phyloP scores from a whole-genome alignment of 129 eudicot species.

The Escallonia rubra region DNA sequence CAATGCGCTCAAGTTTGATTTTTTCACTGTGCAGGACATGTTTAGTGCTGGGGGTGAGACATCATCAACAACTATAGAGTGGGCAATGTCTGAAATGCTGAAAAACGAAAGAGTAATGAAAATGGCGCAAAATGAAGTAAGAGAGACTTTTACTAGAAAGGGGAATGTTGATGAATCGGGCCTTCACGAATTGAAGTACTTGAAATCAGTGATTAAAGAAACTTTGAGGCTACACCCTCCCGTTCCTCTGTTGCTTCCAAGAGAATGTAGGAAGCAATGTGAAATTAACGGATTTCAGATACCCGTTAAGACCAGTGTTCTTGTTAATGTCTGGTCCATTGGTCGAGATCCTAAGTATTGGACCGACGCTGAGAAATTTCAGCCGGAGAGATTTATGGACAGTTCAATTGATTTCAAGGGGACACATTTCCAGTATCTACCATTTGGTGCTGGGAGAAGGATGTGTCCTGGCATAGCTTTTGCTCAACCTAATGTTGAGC shows the following conservation, averaged over 20 bases:
- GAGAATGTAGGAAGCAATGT: background rate
- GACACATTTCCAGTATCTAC: background rate
- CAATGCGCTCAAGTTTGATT: no score
- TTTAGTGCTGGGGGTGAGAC: background rate
- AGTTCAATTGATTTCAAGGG: background rate
- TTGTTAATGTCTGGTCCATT: background rate
- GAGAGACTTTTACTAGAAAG: background rate
- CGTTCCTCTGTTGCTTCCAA: background rate
- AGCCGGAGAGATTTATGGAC: background rate
- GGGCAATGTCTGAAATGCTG: conserved; percentile 17
- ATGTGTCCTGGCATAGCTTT: background rate
- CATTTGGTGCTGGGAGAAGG: background rate
- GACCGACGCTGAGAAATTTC: background rate
- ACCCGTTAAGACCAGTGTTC: background rate
- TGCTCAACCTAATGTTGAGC: background rate
- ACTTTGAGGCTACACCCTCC: background rate
- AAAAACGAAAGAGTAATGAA: background rate
- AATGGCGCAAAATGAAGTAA: conserved; percentile 8
- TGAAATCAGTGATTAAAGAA: background rate
- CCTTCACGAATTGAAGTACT: background rate
- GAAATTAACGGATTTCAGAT: background rate
- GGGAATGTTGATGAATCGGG: background rate
- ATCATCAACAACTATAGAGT: conserved; percentile 7
- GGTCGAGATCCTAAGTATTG: background rate
- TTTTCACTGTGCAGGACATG: background rate